Evolutionary conservation across 1,139 yeast genomes (phyloP).

Genomic region (Kurtzmaniella quercitrusa): DNA sequence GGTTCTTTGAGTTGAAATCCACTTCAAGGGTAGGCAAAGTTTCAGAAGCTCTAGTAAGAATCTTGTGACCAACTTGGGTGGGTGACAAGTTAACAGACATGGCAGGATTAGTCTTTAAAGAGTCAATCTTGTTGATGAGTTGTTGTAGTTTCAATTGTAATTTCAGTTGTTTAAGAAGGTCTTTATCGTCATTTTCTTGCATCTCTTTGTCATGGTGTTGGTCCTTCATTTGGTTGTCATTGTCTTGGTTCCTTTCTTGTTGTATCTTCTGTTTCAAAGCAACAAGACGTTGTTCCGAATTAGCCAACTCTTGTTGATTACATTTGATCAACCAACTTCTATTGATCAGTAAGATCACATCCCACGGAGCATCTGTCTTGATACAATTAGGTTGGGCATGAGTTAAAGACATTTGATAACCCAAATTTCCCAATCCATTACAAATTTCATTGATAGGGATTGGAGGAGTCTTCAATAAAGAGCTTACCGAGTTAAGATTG

Average conservation of each 20-base stretch:
- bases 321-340: slow-evolving; percentile 59
- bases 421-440: slow-evolving; percentile 83
- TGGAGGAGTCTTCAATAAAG: slow-evolving; percentile 75
- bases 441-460: slow-evolving; percentile 71
- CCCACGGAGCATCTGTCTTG: slow-evolving; percentile 89
- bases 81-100: slow-evolving; percentile 34
- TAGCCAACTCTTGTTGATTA: slow-evolving; percentile 22
- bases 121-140: slow-evolving; percentile 18
- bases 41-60: slow-evolving; percentile 41
- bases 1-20: slow-evolving; percentile 47
- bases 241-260: no score
- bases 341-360: slow-evolving; percentile 65
- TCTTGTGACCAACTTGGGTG: slow-evolving; percentile 56
- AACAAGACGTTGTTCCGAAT: slow-evolving; percentile 23
- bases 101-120: slow-evolving; percentile 22
- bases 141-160: slow-evolving; percentile 35
- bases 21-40: slow-evolving; percentile 31
- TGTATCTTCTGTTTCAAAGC: slow-evolving; percentile 16
- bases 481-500: slow-evolving; percentile 71
- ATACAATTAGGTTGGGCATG: slow-evolving; percentile 85
- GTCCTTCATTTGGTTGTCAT: no score
- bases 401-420: slow-evolving; percentile 76
- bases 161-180: no score
- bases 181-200: slow-evolving; percentile 23
- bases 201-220: no score